Evolutionary conservation across 2,329 filamentous ascomycete genomes (phyloP).

Genomic region (Catunica adiposa): DNA sequence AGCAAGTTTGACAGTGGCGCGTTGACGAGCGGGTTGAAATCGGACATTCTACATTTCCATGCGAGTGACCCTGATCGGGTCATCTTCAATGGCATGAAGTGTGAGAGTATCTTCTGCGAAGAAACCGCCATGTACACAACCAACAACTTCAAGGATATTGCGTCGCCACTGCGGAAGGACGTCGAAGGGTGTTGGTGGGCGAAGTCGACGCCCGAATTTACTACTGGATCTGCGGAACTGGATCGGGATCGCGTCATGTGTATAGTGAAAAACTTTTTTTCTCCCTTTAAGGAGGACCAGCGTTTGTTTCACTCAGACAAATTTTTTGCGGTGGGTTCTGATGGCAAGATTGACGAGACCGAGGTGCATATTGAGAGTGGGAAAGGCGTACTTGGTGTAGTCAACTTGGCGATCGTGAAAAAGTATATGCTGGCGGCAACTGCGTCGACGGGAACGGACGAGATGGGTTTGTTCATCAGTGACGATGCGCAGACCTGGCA

Average conservation of each 20-base stretch:
- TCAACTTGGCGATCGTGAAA: conserved; percentile 70
- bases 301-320: conserved; percentile 67
- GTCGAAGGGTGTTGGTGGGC: conserved; percentile 79
- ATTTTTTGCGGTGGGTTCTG: conserved; percentile 47
- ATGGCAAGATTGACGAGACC: conserved; percentile 38
- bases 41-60: conserved; percentile 54
- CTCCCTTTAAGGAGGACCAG: conserved; percentile 55
- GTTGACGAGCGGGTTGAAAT: conserved; percentile 35
- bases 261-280: conserved; percentile 57
- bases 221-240: conserved; percentile 45
- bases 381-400: conserved; percentile 60
- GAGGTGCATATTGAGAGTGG: conserved; percentile 65
- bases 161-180: conserved; percentile 47
- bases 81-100: conserved; percentile 64
- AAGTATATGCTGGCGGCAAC: conserved; percentile 75
- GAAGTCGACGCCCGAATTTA: conserved; percentile 57
- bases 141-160: conserved; percentile 60
- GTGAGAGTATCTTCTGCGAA: conserved; percentile 45
- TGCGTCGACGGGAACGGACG: conserved; percentile 61
- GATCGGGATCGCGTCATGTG: conserved; percentile 64
- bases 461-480: conserved; percentile 83
- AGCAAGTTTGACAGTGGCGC: conserved; percentile 48
- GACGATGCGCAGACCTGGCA: conserved; percentile 78
- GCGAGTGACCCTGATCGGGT: conserved; percentile 70
- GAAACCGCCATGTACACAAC: conserved; percentile 58